phyloP scores from a whole-genome alignment of 1,284 basidiomycete genomes.

The Ganoderma multipileum region DNA sequence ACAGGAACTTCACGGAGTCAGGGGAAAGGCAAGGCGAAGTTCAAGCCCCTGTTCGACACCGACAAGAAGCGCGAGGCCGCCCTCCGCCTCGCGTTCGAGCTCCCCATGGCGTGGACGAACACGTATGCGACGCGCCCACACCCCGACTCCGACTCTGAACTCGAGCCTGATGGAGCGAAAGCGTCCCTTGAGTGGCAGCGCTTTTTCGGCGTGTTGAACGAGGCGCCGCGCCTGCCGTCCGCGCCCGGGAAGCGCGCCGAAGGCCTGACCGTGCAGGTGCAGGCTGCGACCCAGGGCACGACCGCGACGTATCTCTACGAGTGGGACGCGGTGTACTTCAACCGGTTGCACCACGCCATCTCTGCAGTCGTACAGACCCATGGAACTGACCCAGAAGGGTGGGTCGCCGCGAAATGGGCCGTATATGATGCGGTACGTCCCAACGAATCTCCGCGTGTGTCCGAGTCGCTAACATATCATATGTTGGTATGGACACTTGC shows the following conservation, averaged over 20 bases:
- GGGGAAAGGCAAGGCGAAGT: neutral
- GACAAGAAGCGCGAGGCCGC: conserved; percentile 13
- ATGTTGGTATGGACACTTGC: neutral
- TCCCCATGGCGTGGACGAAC: neutral
- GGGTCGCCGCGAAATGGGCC: conserved; percentile 3
- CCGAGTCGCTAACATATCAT: neutral
- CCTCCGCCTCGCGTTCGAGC: neutral
- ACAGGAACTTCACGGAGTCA: no score
- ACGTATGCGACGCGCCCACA: neutral
- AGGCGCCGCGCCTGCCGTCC: conserved; percentile 8
- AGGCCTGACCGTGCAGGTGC: neutral
- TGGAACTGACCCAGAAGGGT: neutral
- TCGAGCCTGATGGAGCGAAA: neutral
- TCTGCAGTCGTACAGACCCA: neutral
- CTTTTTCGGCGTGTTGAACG: neutral
- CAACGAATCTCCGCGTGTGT: no score
- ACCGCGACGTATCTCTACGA: neutral
- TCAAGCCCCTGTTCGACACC: conserved; percentile 10
- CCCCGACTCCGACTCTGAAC: neutral
- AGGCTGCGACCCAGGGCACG: neutral
- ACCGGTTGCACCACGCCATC: neutral
- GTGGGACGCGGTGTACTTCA: neutral
- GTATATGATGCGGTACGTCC: conserved; percentile 16
- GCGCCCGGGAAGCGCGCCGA: neutral
- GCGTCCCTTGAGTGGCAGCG: neutral